Evolutionary conservation across 345 rosid species (phyloP), one percentile per base, ranked within the genome.

Genomic region (Capsella bursapastoris): DNA sequence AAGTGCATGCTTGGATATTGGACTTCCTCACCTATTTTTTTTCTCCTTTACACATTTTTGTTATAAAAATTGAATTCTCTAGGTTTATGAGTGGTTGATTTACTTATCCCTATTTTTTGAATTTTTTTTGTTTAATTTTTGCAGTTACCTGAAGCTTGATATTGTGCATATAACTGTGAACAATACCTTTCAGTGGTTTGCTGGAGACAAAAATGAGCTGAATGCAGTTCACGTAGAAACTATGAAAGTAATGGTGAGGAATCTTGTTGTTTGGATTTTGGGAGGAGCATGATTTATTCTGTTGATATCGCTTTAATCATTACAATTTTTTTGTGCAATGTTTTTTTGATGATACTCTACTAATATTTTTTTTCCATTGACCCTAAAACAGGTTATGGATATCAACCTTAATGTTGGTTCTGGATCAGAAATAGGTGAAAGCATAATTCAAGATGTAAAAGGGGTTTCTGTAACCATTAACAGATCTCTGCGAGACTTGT

Each of bases 131-230:
- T 50, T 62, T 22, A 22, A 1, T 66, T 59, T 61, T 78, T 70
- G 59, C 89, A 94, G 99, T 84, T 95, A 85, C 79, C 72, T 95
- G 90, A 90, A 92, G 85, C 97, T 95, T 57, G 99, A 95, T 83
- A 90, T 95, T 52, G 97, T 92, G 62, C 97, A 90, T 81, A 90
- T 95, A 75, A 90, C 99, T 13, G 87, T 95, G 50, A 79, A 67
- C 71, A 95, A 92, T 78, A 87, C 87, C 71, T 95, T 92, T 71
- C 88, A 89, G 69, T 92, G 99, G 99, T 82, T 87, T 66, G 74
- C 45, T 78, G 99, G 97, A 48, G 81, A 81, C 73, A 89, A 86
- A 84, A 83, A 62, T 66, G 99, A 95, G 68, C 66, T 89, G 61
- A 85, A 84, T 81, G 92, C 99, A 70, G 86, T 92, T 67, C 99